Evolutionary conservation across 75 land plant species (phyloP).

Genomic region (Ceratopteris richardii): DNA sequence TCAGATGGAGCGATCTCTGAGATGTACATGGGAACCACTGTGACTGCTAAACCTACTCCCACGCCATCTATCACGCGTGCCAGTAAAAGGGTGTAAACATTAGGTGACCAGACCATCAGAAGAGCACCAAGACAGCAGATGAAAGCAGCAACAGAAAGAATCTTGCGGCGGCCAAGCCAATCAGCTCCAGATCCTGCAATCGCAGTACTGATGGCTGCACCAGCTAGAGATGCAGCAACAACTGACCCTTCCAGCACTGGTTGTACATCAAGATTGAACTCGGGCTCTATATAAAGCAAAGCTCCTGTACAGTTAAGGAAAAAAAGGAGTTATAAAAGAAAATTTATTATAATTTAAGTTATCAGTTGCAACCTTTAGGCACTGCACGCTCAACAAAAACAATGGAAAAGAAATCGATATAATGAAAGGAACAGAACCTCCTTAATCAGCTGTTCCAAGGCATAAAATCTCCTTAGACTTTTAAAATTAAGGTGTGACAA

Average conservation of each 20-base stretch:
- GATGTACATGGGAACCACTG: conserved; percentile 58
- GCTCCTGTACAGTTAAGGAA: conserved; percentile 33
- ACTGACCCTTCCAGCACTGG: conserved; percentile 59
- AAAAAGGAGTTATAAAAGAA: too few relatives aligned
- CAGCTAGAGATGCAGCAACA: conserved; percentile 68
- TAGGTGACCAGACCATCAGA: conserved; percentile 73
- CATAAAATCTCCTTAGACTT: too few relatives aligned
- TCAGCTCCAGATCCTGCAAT: conserved; percentile 61
- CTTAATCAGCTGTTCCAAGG: too few relatives aligned
- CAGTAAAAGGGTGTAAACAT: conserved; percentile 48
- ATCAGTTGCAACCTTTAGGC: too few relatives aligned
- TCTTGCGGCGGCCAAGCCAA: conserved; percentile 45
- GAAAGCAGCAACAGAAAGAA: conserved; percentile 53
- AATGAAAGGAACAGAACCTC: too few relatives aligned
- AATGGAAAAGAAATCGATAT: too few relatives aligned
- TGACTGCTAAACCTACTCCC: conserved; percentile 63
- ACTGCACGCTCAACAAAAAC: too few relatives aligned
- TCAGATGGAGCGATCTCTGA: conserved; percentile 74
- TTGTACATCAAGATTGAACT: conserved; percentile 36
- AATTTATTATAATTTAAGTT: too few relatives aligned
- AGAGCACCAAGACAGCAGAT: conserved; percentile 46
- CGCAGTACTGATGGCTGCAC: conserved; percentile 49
- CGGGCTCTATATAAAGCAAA: conserved; percentile 58
- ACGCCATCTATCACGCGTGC: conserved; percentile 60
- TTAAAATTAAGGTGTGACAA: too few relatives aligned